Base-by-base conservation (phyloP, 2,329 filamentous ascomycete species). In the Pseudonectria buxi region DNA sequence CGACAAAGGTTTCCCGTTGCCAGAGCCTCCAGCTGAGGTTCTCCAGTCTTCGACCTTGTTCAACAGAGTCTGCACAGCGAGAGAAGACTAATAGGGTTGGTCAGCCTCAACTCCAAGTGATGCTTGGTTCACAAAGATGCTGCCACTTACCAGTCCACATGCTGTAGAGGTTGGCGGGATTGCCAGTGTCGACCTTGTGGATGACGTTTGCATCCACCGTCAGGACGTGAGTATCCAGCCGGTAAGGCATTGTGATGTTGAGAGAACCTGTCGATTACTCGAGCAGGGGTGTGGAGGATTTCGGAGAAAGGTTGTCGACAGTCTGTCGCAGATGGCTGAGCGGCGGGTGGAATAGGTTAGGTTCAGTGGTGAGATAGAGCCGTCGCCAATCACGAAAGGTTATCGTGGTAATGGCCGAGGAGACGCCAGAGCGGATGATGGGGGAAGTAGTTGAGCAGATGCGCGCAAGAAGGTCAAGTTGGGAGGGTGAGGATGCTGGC, bases 1-100 rank as follows among this genome's bases (percentile, higher is more conserved):
- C 87, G 10, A 63, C 57, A 46, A 63, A 58, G 29, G 50, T 53
- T 59, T 96, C 89, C 54, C 88, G 77, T 53, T 87, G 94, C 90
- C 89, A 96, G 43, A 96, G 68, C 53, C 92, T 74, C 92, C 92
- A 96, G 59, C 85, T 94, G 45, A 98, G 71, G 67, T 98, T 96
- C 62, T 96, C 92, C 58, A 95, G 71, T 55, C 92, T 76, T 57
- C 86, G 81, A 38, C 92, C 92, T 63, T 96, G 85, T 59, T 95
- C 86, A 59, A 96, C 83, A 34, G 89, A 92, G 56, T 92, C 86
- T 57, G 88, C 87, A 63, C 90, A 95, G 65, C 88, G 86, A 33
- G 88, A 90, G 59, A 96, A 95, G 41, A 96, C 88, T 92, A 57
- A 14, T 24, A 15, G 10, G 14, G 14, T 36, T 41, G 38, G 57